Evolutionary conservation across 495 filamentous ascomycete genomes (phyloP).

Genomic region (Neurospora sp.): DNA sequence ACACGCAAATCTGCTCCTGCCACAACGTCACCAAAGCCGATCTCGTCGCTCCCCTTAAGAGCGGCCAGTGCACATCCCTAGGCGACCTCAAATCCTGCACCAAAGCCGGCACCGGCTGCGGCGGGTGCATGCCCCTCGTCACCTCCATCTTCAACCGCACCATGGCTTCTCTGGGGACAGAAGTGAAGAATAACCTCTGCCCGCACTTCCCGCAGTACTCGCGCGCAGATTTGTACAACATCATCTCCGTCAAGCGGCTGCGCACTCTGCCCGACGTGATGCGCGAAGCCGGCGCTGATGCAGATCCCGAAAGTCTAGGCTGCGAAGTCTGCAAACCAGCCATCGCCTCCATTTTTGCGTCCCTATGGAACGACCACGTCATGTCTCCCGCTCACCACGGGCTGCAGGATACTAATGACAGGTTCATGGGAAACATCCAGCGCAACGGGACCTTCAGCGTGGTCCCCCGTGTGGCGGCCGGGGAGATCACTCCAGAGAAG

Average conservation of each 20-base stretch:
- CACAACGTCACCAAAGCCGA: constrained; percentile 94
- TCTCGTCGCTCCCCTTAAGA: constrained; percentile 62
- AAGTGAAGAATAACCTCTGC: constrained; percentile 83
- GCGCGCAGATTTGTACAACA: constrained; percentile 82
- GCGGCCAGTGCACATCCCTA: constrained; percentile 75
- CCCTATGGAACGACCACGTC: constrained; percentile 77
- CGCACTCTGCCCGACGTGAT: constrained; percentile 73
- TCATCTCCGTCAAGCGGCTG: constrained; percentile 74
- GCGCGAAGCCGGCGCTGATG: constrained; percentile 66
- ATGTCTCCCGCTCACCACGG: constrained; percentile 68
- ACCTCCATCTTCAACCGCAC: constrained; percentile 89
- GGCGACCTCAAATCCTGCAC: constrained; percentile 89
- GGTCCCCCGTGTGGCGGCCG: constrained; percentile 73
- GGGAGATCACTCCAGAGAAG: constrained; percentile 88
- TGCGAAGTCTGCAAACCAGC: constrained; percentile 90
- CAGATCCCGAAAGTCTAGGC: constrained; percentile 51
- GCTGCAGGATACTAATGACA: constrained; percentile 89
- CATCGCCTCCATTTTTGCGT: constrained; percentile 75
- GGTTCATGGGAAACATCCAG: constrained; percentile 90
- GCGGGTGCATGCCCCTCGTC: constrained; percentile 88
- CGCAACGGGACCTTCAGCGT: constrained; percentile 90
- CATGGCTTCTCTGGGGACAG: constrained; percentile 82
- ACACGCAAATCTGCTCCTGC: constrained; percentile 90
- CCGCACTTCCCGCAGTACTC: constrained; percentile 72
- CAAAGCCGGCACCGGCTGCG: constrained; percentile 90